phyloP scores from a whole-genome alignment of 345 rosid genomes.

The Alliaria petiolata region DNA sequence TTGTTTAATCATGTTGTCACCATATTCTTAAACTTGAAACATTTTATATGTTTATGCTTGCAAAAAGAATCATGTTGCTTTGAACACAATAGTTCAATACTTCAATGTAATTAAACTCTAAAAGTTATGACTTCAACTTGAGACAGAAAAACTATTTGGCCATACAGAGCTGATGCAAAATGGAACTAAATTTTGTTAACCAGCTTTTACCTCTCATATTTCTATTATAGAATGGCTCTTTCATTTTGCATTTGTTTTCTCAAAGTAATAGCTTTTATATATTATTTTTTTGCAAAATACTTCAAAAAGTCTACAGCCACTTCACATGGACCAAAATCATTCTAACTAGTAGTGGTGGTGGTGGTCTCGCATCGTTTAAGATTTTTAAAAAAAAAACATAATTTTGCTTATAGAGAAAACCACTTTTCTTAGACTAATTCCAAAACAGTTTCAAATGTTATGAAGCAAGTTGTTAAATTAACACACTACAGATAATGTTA shows the following conservation, averaged over 20 bases:
- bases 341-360: conserved; percentile 22
- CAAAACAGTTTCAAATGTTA: conserved; percentile 9
- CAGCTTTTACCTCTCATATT: background rate
- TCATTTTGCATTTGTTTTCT: background rate
- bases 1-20: conserved; percentile 6
- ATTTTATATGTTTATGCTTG: background rate
- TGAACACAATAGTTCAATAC: background rate
- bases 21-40: background rate
- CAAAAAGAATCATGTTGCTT: background rate
- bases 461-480: conserved; percentile 29
- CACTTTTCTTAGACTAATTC: conserved; percentile 9
- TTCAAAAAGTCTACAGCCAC: conserved; percentile 24
- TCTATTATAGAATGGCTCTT: background rate
- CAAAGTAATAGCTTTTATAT: background rate
- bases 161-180: background rate
- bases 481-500: conserved; percentile 28
- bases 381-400: background rate
- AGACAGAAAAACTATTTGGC: background rate
- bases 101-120: background rate
- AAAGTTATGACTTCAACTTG: background rate
- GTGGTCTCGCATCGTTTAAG: conserved; percentile 28
- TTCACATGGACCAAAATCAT: conserved; percentile 29
- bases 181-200: background rate
- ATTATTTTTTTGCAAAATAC: conserved; percentile 2
- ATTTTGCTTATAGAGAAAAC: background rate